Evolutionary conservation across 345 rosid genomes (phyloP).

Genomic region (Sisymbrium altissimum): DNA sequence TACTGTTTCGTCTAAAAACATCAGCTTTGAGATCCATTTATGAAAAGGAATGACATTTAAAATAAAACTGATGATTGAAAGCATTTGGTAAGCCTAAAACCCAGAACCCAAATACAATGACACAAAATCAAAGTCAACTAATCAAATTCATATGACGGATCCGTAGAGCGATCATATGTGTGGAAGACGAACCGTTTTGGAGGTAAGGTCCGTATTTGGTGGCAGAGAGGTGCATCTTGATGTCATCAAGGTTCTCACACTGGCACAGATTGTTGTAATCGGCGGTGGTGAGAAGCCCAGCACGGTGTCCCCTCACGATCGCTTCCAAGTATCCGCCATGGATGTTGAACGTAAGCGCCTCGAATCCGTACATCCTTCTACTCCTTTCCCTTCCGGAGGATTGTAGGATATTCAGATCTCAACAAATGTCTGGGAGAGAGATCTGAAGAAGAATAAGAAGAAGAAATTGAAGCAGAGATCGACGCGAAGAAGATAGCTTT

Average conservation of each 20-base stretch:
- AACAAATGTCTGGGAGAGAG: not conserved
- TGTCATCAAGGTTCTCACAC: slow-evolving; percentile 94
- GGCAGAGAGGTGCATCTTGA: slow-evolving; percentile 99
- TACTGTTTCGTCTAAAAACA: not conserved
- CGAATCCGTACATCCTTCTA: slow-evolving; percentile 93
- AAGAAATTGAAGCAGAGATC: slow-evolving; percentile 11
- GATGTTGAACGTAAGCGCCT: slow-evolving; percentile 93
- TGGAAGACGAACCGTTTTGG: slow-evolving; percentile 64
- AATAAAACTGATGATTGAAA: not conserved
- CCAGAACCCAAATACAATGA: slow-evolving; percentile 1
- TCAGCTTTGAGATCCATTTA: not conserved
- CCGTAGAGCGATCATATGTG: slow-evolving; percentile 73
- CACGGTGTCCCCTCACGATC: slow-evolving; percentile 91
- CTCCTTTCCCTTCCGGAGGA: not conserved
- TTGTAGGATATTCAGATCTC: slow-evolving; percentile 21
- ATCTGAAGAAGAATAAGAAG: slow-evolving; percentile 19
- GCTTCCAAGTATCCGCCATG: slow-evolving; percentile 97
- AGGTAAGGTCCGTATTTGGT: slow-evolving; percentile 96
- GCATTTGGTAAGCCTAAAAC: not conserved
- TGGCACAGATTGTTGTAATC: slow-evolving; percentile 98
- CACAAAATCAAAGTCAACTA: not conserved
- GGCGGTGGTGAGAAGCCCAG: slow-evolving; percentile 89
- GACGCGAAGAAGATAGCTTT: not conserved
- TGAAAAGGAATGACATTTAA: not conserved
- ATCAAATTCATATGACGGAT: not conserved